Conservation (phyloP, 2,329 filamentous ascomycete species). For the Hymenoscyphus fraxineus region DNA sequence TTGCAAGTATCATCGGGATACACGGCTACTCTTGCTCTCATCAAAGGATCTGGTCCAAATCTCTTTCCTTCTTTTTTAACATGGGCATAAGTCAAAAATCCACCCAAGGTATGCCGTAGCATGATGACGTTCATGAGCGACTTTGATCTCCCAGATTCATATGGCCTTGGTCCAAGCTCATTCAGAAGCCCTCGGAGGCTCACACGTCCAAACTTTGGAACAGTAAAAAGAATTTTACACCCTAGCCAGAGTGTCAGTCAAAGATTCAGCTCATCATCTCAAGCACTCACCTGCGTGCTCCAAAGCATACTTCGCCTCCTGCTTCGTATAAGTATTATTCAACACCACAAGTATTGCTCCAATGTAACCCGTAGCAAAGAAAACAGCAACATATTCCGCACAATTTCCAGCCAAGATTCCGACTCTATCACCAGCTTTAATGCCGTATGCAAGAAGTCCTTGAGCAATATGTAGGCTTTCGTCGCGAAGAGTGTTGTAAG, state of each 20-base stretch:
- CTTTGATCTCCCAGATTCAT: constrained; percentile 38
- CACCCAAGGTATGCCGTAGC: constrained; percentile 49
- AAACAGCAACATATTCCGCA: constrained; percentile 31
- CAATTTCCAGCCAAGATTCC: constrained; percentile 27
- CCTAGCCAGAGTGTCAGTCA: constrained; percentile 41
- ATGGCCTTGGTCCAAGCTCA: constrained; percentile 38
- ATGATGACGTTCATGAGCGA: constrained; percentile 53
- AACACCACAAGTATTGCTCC: constrained; percentile 70
- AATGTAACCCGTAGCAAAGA: constrained; percentile 37
- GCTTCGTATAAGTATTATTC: constrained; percentile 77
- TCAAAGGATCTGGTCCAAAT: constrained; percentile 7
- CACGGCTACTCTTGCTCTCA: constrained; percentile 6
- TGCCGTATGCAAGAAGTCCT: constrained; percentile 15
- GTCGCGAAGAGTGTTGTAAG: constrained; percentile 38
- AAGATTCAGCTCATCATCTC: neutral
- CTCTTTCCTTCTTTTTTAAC: constrained; percentile 42
- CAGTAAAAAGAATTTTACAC: constrained; percentile 71
- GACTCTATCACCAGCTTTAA: constrained; percentile 20
- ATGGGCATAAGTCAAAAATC: constrained; percentile 39
- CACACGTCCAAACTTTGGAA: constrained; percentile 61
- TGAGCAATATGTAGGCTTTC: constrained; percentile 38
- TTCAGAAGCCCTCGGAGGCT: constrained; percentile 58
- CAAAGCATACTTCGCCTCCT: constrained; percentile 67
- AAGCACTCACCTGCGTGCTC: constrained; percentile 58
- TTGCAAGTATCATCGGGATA: constrained; percentile 65